A percentile compares a stretch with the other conserved stretches of the same genome.
Conservation (phyloP, 345 rosid species). For the Gossypium rotundifolium region DNA sequence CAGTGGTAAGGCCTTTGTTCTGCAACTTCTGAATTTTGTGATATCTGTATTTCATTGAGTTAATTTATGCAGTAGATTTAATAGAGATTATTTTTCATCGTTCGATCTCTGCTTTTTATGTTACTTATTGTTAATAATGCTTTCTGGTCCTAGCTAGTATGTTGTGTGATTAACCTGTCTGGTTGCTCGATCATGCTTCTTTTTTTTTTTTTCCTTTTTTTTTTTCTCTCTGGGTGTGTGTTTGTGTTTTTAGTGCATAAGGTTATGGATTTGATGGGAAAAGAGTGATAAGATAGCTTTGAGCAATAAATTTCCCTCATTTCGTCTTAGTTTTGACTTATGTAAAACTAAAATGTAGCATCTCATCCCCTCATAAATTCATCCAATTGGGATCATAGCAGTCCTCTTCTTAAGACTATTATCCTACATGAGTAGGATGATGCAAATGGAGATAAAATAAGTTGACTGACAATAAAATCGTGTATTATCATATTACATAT, state of each 20-base stretch:
- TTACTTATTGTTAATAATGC: not conserved
- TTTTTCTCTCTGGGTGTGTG: no score
- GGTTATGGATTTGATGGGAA: not conserved
- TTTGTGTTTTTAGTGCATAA: not conserved
- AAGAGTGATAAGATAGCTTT: not conserved
- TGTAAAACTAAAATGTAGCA: not conserved
- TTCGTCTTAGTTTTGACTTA: not conserved
- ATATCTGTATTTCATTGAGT: not conserved
- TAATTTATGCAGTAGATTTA: not conserved
- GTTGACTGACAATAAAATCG: not conserved
- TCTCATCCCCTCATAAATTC: not conserved
- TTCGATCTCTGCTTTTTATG: not conserved
- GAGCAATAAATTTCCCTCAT: not conserved
- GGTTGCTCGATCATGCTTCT: not conserved
- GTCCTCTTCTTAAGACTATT: not conserved
- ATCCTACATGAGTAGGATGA: not conserved
- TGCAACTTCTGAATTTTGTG: not conserved
- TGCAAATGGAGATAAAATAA: not conserved
- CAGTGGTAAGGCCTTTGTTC: slow-evolving; percentile 45
- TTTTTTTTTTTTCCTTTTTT: not conserved
- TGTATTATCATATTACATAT: not conserved
- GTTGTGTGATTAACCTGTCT: not conserved
- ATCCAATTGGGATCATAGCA: not conserved
- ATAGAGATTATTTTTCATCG: not conserved
- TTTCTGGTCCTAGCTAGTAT: not conserved